Evolutionary conservation across 352 stramenopile genomes (phyloP).

Genomic region (Phytophthora lateralis): DNA sequence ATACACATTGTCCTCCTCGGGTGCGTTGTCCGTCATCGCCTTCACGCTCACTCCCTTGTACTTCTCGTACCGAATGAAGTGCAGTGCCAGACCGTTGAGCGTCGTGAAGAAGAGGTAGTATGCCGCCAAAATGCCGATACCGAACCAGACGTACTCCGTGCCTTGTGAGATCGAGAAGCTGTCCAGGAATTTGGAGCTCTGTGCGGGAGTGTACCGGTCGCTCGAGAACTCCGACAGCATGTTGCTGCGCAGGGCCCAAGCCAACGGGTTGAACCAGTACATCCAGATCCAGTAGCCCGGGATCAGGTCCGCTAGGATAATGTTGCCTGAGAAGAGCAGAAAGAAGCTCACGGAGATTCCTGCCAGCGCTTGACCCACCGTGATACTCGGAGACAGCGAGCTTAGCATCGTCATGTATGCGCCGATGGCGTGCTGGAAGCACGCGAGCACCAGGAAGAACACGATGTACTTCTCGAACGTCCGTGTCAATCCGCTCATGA

Average conservation of each 20-base stretch:
- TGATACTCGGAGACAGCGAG: constrained; percentile 61
- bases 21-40: constrained; percentile 33
- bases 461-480: constrained; percentile 78
- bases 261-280: constrained; percentile 74
- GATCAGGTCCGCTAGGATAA: constrained; percentile 71
- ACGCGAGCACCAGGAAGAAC: constrained; percentile 76
- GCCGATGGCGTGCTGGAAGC: constrained; percentile 63
- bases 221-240: constrained; percentile 72
- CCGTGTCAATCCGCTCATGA: constrained; percentile 83
- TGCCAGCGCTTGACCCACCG: constrained; percentile 52
- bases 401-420: constrained; percentile 48
- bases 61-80: constrained; percentile 56
- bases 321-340: constrained; percentile 81
- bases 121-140: constrained; percentile 34
- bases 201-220: constrained; percentile 32
- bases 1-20: constrained; percentile 38
- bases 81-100: constrained; percentile 47
- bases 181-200: constrained; percentile 30
- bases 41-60: constrained; percentile 48
- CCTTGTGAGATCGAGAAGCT: constrained; percentile 49
- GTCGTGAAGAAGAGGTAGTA: constrained; percentile 59
- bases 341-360: constrained; percentile 68
- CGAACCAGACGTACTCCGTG: constrained; percentile 52
- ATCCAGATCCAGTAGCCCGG: constrained; percentile 82
- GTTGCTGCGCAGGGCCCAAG: constrained; percentile 59